Conservation (phyloP, 352 stramenopile species). For the Globisporangium parvum region DNA sequence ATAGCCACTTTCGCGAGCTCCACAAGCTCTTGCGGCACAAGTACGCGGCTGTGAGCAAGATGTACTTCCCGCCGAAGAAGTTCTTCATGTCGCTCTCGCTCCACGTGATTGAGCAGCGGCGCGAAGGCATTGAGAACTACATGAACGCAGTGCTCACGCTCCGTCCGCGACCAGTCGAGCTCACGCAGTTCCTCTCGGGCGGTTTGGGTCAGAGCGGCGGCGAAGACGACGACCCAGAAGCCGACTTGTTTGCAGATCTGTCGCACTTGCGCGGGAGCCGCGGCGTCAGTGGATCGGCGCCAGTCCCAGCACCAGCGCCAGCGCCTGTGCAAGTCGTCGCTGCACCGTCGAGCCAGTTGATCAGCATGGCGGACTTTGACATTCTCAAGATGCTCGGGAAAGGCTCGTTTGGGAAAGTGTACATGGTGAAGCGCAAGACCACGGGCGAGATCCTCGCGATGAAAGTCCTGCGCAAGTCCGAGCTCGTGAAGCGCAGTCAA, state of each 20-base stretch:
- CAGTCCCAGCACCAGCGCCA: slow-evolving; percentile 13
- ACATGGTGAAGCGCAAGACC: slow-evolving; percentile 90
- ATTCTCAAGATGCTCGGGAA: slow-evolving; percentile 98
- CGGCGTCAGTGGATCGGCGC: neutral
- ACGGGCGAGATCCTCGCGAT: slow-evolving; percentile 75
- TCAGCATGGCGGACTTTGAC: slow-evolving; percentile 90
- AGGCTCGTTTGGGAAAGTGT: slow-evolving; percentile 96
- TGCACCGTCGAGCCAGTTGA: slow-evolving; percentile 14
- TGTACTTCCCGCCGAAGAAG: slow-evolving; percentile 84
- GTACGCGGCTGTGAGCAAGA: slow-evolving; percentile 71
- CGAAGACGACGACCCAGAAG: slow-evolving; percentile 60
- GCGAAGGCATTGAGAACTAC: slow-evolving; percentile 78
- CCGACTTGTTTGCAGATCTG: slow-evolving; percentile 39
- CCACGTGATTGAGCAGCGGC: slow-evolving; percentile 81
- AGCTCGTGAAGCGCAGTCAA: slow-evolving; percentile 86
- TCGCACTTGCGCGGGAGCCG: slow-evolving; percentile 11
- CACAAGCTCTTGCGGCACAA: slow-evolving; percentile 76
- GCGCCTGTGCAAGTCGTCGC: slow-evolving; percentile 1
- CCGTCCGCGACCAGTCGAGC: slow-evolving; percentile 54
- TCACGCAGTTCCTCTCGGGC: slow-evolving; percentile 58
- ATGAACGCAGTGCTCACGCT: slow-evolving; percentile 75
- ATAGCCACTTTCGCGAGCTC: slow-evolving; percentile 79
- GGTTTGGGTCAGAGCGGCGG: slow-evolving; percentile 34
- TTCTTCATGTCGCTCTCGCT: slow-evolving; percentile 86
- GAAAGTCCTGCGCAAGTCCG: slow-evolving; percentile 84